These are phyloP conservation scores for Peziza echinospora DNA, from an alignment of 495 filamentous ascomycete species.

Conservation along the genomic window DNA sequence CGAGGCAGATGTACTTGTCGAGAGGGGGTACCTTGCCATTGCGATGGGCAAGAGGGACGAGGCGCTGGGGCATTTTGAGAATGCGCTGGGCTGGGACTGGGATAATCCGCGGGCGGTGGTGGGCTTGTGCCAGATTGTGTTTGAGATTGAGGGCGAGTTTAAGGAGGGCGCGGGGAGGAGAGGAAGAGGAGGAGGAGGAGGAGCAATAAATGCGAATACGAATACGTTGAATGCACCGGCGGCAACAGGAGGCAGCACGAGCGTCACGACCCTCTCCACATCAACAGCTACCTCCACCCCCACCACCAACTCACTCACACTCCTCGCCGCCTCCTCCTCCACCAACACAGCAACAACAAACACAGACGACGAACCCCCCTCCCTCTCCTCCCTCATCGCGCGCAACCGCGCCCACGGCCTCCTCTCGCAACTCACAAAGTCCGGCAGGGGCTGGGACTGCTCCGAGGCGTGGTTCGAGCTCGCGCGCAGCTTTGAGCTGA, in stretches of 20 bases:
- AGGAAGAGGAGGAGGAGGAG: not conserved
- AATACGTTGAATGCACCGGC: not conserved
- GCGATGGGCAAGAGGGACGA: constrained; percentile 39
- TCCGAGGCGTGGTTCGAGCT: constrained; percentile 87
- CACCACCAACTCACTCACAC: not conserved
- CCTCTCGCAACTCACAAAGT: constrained; percentile 57
- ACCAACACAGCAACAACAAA: constrained; percentile 6
- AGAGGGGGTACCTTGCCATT: constrained; percentile 42
- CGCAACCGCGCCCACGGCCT: constrained; percentile 71
- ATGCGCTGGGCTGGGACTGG: constrained; percentile 47
- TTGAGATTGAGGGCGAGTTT: constrained; percentile 17
- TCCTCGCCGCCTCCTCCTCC: no score
- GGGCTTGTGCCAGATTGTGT: constrained; percentile 56
- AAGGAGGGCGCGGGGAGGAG: not conserved
- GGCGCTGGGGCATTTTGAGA: constrained; percentile 55
- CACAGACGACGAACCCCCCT: no score
- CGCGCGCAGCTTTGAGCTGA: constrained; percentile 63
- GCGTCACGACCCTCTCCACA: not conserved
- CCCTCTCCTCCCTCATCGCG: constrained; percentile 41
- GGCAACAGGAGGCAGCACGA: not conserved
- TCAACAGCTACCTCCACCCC: constrained; percentile 1
- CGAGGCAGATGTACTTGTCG: constrained; percentile 8
- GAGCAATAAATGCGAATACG: not conserved
- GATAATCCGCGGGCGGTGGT: constrained; percentile 67
- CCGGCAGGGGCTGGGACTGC: constrained; percentile 75